These are phyloP conservation scores for Aspergillus brunneoviolaceus DNA, from an alignment of 2,329 filamentous ascomycete species.

Conservation along the genomic window DNA sequence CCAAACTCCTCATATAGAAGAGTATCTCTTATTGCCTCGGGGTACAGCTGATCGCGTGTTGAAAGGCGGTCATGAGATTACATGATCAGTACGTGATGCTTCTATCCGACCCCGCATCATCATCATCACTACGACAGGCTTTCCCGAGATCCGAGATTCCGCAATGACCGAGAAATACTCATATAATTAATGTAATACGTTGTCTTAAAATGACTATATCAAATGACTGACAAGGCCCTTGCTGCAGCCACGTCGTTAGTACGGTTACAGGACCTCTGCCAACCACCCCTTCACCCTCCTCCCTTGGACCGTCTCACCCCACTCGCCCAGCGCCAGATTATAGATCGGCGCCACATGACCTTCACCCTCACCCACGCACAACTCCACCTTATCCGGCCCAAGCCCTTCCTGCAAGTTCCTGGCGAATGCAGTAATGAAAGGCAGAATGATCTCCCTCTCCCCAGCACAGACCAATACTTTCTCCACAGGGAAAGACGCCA, in stretches of 20 bases:
- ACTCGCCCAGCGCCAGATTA: constrained; percentile 37
- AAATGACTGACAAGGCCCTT: too few relatives aligned
- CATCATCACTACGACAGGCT: not conserved
- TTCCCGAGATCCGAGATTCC: too few relatives aligned
- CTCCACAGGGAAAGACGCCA: constrained; percentile 49
- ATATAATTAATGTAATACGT: too few relatives aligned
- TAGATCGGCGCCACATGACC: constrained; percentile 46
- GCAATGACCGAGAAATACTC: too few relatives aligned
- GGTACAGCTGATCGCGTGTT: too few relatives aligned
- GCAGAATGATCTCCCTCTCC: constrained; percentile 56
- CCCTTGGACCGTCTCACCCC: constrained; percentile 40
- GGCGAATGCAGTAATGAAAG: constrained; percentile 54
- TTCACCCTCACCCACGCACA: constrained; percentile 40
- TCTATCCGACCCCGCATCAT: too few relatives aligned
- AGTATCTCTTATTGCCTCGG: too few relatives aligned
- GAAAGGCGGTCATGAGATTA: too few relatives aligned
- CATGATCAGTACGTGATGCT: too few relatives aligned
- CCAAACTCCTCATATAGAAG: too few relatives aligned
- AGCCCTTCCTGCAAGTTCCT: constrained; percentile 45
- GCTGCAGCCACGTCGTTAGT: not conserved
- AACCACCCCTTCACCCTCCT: constrained; percentile 40
- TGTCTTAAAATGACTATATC: too few relatives aligned
- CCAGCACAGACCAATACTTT: constrained; percentile 56
- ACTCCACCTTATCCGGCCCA: constrained; percentile 25
- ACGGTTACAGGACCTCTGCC: constrained; percentile 15